Conservation (phyloP, 148 eudicot species). For the Persicaria maculosa region DNA sequence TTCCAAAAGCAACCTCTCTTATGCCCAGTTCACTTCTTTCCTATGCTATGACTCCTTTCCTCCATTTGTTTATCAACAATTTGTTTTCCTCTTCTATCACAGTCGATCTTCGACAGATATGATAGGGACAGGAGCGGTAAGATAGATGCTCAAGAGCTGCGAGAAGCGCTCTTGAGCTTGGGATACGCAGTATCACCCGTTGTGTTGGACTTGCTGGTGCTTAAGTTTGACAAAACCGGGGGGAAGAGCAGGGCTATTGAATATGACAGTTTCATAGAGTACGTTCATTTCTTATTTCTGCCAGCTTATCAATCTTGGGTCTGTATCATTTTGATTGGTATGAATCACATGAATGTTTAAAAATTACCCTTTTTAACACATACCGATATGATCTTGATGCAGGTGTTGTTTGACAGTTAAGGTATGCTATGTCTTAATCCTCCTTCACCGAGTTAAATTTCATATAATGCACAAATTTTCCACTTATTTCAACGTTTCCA, state of each 20-base stretch:
- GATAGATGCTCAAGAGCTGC: slow-evolving; percentile 68
- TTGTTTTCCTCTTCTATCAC: slow-evolving; percentile 3
- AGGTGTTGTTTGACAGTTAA: slow-evolving; percentile 96
- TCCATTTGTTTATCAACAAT: not conserved
- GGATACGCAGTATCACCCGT: slow-evolving; percentile 74
- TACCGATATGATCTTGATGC: not conserved
- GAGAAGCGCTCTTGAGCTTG: slow-evolving; percentile 80
- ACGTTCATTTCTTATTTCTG: slow-evolving; percentile 19
- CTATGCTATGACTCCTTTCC: not conserved
- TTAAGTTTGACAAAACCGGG: slow-evolving; percentile 80
- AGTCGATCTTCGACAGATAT: slow-evolving; percentile 80
- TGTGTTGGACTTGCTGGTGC: slow-evolving; percentile 72
- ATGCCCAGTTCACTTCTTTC: not conserved
- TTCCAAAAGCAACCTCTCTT: not conserved
- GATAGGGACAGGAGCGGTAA: slow-evolving; percentile 88
- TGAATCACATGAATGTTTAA: no score
- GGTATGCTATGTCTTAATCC: slow-evolving; percentile 28
- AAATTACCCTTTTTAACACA: no score
- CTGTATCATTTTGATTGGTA: slow-evolving; percentile 14
- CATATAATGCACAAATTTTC: no score
- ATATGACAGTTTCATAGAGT: slow-evolving; percentile 98
- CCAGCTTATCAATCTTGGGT: not conserved
- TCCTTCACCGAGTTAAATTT: no score
- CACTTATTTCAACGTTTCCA: not conserved
- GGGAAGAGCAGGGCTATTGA: slow-evolving; percentile 76